phyloP scores from a whole-genome alignment of 352 stramenopile species.

The Phytophthora podocarpi region DNA sequence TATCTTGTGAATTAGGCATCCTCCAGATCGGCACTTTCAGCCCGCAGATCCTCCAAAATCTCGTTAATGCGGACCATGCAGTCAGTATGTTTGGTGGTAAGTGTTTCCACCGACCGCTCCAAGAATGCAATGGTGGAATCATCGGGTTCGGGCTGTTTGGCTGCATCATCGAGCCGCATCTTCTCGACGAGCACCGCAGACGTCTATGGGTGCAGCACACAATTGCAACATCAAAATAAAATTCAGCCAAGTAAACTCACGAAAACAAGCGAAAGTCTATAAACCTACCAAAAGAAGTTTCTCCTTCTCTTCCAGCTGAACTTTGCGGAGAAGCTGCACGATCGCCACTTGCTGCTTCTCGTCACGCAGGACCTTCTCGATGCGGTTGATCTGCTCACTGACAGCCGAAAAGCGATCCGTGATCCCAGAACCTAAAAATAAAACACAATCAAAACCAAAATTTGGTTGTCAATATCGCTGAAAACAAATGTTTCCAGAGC shows the following conservation, averaged over 20 bases:
- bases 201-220: conserved; percentile 46
- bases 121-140: conserved; percentile 56
- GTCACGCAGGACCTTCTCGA: conserved; percentile 54
- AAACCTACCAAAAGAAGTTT: conserved; percentile 71
- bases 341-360: conserved; percentile 43
- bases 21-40: conserved; percentile 60
- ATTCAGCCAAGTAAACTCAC: background rate
- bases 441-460: background rate
- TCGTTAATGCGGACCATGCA: conserved; percentile 85
- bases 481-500: background rate
- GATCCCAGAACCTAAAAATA: conserved; percentile 54
- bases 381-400: conserved; percentile 71
- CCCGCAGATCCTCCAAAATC: conserved; percentile 66
- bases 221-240: background rate
- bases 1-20: conserved; percentile 23
- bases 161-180: conserved; percentile 63
- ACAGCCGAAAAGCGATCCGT: conserved; percentile 67
- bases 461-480: background rate
- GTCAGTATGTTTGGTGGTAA: conserved; percentile 59
- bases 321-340: conserved; percentile 66
- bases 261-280: background rate
- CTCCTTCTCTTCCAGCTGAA: conserved; percentile 83
- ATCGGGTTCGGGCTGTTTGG: conserved; percentile 46
- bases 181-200: conserved; percentile 84
- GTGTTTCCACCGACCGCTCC: conserved; percentile 60